Percentiles rank a stretch among this genome's conserved stretches.
phyloP scores from a whole-genome alignment of 2,329 filamentous ascomycete genomes.

The Penicillium olsonii region DNA sequence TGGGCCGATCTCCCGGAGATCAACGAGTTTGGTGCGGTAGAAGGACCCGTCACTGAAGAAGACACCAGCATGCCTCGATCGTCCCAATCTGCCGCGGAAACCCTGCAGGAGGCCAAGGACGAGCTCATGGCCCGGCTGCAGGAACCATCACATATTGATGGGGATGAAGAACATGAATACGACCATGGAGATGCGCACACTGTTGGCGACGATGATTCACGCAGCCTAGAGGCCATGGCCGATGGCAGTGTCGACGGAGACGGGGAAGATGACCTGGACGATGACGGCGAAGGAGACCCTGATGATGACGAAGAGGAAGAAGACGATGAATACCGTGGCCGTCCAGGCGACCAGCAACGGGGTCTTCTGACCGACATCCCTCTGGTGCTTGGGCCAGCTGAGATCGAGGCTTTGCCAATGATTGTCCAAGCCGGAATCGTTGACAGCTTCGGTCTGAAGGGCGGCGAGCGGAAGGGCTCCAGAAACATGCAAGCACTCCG shows the following conservation, averaged over 20 bases:
- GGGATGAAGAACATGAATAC: constrained; percentile 39
- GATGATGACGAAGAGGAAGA: constrained; percentile 54
- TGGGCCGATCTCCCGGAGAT: constrained; percentile 49
- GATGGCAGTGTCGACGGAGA: constrained; percentile 52
- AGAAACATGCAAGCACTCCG: constrained; percentile 86
- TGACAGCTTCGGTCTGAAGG: constrained; percentile 71
- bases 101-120: constrained; percentile 53
- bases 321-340: constrained; percentile 54
- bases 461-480: constrained; percentile 59
- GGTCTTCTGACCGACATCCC: constrained; percentile 91
- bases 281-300: constrained; percentile 50
- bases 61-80: constrained; percentile 50
- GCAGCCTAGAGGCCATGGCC: constrained; percentile 45
- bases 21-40: constrained; percentile 41
- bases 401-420: constrained; percentile 96
- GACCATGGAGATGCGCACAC: constrained; percentile 45
- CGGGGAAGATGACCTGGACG: constrained; percentile 55
- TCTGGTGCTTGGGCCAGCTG: constrained; percentile 88
- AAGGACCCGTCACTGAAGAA: constrained; percentile 45
- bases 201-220: constrained; percentile 44
- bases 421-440: constrained; percentile 95
- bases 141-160: constrained; percentile 46
- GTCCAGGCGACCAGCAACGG: constrained; percentile 58
- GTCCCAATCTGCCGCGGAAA: constrained; percentile 51
- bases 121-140: constrained; percentile 53